Evolutionary conservation across 2,329 filamentous ascomycete genomes (phyloP), one percentile per base, ranked within the genome.

Genomic region (Paraphaeosphaeria minitans): DNA sequence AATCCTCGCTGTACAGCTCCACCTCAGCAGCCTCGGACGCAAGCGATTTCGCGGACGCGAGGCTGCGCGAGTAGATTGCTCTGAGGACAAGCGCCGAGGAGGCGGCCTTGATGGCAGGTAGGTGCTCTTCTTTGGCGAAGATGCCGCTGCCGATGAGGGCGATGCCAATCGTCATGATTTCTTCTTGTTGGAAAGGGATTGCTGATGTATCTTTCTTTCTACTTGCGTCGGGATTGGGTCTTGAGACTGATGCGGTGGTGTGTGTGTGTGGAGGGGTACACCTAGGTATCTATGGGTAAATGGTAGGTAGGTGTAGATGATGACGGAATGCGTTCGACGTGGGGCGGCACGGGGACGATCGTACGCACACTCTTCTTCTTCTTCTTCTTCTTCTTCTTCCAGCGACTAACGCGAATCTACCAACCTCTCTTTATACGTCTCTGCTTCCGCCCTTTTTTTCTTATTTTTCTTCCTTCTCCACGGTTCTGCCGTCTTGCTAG

Each of bases 61-160:
- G 80, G 12, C 85, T 85, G 53, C 88, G 85, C 3, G 87, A 89
- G 76, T 88, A 91, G 63, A 89, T 80, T 22, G 87, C 87, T 75
- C 86, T 89, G 63, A 91, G 81, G 13, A 76, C 73, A 12, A 90
- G 76, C 39, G 59, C 45, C 84, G 77, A 58, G 69, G 77, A 58
- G 69, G 77, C 80, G 29, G 83, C 81, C 64, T 84, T 77, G 53
- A 91, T 83, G 46, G 88, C 88, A 13, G 88, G 88, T 62, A 87
- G 77, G 65, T 87, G 86, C 62, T 86, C 78, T 69, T 84, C 82
- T 66, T 82, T 82, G 64, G 83, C 84, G 66, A 88, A 88, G 66
- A 89, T 85, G 67, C 86, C 87, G 61, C 84, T 83, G 39, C 87
- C 87, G 54, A 89, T 82, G 56, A 89, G 80, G 46, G 87, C 87